These are phyloP conservation scores for Isatis tinctoria DNA, from an alignment of 345 rosid species.

Conservation along the genomic window DNA sequence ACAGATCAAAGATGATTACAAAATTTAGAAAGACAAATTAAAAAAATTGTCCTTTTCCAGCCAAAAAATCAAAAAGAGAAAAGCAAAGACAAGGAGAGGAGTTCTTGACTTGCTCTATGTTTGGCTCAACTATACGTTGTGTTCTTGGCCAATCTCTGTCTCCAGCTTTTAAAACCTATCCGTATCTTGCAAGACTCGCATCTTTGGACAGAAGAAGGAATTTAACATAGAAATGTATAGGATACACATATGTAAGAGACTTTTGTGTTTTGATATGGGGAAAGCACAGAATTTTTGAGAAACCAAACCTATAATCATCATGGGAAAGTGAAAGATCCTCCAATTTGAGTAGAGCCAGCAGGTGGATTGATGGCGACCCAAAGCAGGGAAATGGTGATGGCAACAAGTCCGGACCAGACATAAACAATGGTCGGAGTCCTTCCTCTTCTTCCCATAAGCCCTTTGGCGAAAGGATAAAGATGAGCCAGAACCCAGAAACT, in stretches of 20 bases:
- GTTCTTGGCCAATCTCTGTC: constrained; percentile 13
- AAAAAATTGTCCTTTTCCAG: constrained; percentile 25
- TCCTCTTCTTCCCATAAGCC: constrained; percentile 98
- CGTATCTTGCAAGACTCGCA: background rate
- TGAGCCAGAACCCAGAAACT: constrained; percentile 99
- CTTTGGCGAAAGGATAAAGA: constrained; percentile 94
- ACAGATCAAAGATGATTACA: constrained; percentile 26
- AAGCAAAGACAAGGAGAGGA: background rate
- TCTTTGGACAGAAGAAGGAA: constrained; percentile 7
- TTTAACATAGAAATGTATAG: background rate
- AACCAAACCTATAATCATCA: constrained; percentile 36
- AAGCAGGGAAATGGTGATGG: constrained; percentile 90
- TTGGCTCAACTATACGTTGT: constrained; percentile 10
- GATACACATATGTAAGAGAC: background rate
- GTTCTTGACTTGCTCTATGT: constrained; percentile 14
- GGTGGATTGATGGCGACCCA: constrained; percentile 98
- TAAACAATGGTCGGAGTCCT: constrained; percentile 95
- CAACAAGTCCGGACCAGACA: constrained; percentile 96
- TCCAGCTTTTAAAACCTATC: background rate
- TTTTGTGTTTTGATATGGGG: background rate
- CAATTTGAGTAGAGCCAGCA: constrained; percentile 61
- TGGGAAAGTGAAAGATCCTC: constrained; percentile 95
- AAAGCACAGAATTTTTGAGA: background rate
- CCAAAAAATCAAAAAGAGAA: background rate
- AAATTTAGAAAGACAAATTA: constrained; percentile 11